These are phyloP conservation scores for Cicer arietinum DNA, from an alignment of 306 rosid species.

Conservation along the genomic window DNA sequence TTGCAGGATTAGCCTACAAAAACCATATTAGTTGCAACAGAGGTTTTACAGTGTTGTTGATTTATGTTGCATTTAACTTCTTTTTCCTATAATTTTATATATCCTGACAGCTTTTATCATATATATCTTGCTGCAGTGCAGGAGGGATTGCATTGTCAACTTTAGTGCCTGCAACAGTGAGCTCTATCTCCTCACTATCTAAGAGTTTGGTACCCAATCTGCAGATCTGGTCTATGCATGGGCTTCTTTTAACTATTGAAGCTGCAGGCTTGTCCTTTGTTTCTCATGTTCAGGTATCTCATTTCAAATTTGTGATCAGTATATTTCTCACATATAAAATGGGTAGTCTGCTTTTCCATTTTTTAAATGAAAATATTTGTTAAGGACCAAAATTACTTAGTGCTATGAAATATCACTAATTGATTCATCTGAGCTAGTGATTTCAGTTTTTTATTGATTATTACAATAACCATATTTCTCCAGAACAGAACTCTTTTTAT, in stretches of 20 bases:
- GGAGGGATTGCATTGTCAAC: conserved; percentile 99
- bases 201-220: conserved; percentile 80
- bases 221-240: conserved; percentile 98
- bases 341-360: conserved; percentile 26
- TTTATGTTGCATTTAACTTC: conserved; percentile 28
- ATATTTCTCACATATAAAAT: conserved; percentile 30
- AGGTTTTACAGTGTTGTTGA: conserved; percentile 7
- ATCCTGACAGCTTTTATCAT: conserved; percentile 46
- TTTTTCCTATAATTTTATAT: background rate
- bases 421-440: conserved; percentile 37
- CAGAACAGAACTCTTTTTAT: background rate
- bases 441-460: background rate
- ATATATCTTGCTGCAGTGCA: conserved; percentile 75
- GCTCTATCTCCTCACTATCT: conserved; percentile 79
- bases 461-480: conserved; percentile 10
- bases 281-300: conserved; percentile 93
- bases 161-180: conserved; percentile 93
- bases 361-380: conserved; percentile 29
- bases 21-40: conserved; percentile 6
- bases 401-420: conserved; percentile 24
- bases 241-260: conserved; percentile 93
- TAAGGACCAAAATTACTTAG: conserved; percentile 13
- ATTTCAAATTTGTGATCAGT: conserved; percentile 41
- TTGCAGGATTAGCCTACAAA: background rate
- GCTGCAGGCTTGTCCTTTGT: conserved; percentile 98